These are phyloP conservation scores for Hericium coralloides DNA, from an alignment of 768 basidiomycete species.

Conservation along the genomic window DNA sequence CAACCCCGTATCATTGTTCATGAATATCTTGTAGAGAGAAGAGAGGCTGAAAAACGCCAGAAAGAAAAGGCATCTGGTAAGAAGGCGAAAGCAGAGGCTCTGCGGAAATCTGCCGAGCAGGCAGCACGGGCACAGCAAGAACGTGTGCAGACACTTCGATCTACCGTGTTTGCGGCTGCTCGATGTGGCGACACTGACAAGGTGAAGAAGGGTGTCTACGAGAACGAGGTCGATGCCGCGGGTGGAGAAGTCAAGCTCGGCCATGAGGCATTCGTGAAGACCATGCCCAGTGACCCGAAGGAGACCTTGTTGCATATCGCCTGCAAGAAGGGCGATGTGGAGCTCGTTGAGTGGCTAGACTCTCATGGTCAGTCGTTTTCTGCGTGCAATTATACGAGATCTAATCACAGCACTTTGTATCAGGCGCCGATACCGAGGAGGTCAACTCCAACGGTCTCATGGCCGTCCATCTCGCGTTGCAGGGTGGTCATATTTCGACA, in stretches of 20 bases:
- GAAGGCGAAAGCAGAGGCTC: slow-evolving; percentile 43
- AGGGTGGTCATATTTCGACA: slow-evolving; percentile 41
- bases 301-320: slow-evolving; percentile 71
- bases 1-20: neutral
- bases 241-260: slow-evolving; percentile 60
- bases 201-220: slow-evolving; percentile 56
- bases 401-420: slow-evolving; percentile 6
- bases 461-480: slow-evolving; percentile 58
- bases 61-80: slow-evolving; percentile 45
- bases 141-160: slow-evolving; percentile 47
- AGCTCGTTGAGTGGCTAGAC: slow-evolving; percentile 61
- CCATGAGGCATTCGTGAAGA: slow-evolving; percentile 41
- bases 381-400: slow-evolving; percentile 1
- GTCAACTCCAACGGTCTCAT: slow-evolving; percentile 48
- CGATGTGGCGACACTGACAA: slow-evolving; percentile 35
- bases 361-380: slow-evolving; percentile 47
- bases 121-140: slow-evolving; percentile 37
- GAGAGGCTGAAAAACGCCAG: slow-evolving; percentile 48
- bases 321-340: slow-evolving; percentile 41
- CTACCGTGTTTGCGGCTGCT: slow-evolving; percentile 57
- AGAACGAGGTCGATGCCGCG: slow-evolving; percentile 57
- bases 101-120: slow-evolving; percentile 42
- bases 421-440: slow-evolving; percentile 71
- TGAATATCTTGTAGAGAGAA: slow-evolving; percentile 29
- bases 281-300: slow-evolving; percentile 39